Percentiles rank a stretch among this genome's conserved stretches.
Conservation (phyloP, 2,329 filamentous ascomycete species). For the Colletotrichum graminicola region DNA sequence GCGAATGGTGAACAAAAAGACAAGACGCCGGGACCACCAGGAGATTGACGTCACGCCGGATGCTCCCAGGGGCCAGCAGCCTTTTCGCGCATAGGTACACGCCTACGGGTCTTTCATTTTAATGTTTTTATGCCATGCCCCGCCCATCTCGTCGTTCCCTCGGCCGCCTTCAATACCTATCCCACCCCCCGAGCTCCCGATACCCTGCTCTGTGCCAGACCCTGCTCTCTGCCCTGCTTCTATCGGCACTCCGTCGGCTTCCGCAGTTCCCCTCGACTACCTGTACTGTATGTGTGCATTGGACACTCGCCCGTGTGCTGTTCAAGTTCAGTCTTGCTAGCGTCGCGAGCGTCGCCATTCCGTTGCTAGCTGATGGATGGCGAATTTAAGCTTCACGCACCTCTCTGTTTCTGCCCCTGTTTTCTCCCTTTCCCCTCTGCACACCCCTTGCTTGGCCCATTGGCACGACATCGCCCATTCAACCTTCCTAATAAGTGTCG, state of each 20-base stretch:
- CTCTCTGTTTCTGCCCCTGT: background rate
- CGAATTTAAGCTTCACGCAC: slow-evolving; percentile 29
- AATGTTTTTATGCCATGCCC: background rate
- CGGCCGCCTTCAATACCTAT: slow-evolving; percentile 3
- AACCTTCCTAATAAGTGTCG: slow-evolving; percentile 12
- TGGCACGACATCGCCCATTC: slow-evolving; percentile 2
- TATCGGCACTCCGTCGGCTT: background rate
- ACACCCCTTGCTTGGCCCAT: slow-evolving; percentile 18
- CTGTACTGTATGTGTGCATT: background rate
- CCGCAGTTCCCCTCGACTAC: background rate
- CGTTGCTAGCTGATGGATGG: background rate
- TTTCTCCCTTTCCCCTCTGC: background rate
- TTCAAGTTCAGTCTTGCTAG: slow-evolving; percentile 4
- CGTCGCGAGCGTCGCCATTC: slow-evolving; percentile 4
- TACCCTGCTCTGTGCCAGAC: background rate
- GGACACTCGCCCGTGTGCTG: background rate
- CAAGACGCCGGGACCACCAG: background rate
- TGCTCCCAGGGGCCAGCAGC: background rate
- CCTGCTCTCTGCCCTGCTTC: background rate
- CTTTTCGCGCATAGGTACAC: background rate
- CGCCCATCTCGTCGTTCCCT: background rate
- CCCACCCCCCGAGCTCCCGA: slow-evolving; percentile 13
- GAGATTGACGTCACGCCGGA: slow-evolving; percentile 18
- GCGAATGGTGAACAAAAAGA: background rate
- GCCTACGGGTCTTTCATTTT: background rate